Percentiles rank a stretch among this genome's conserved stretches.
These are phyloP conservation scores for Pyrenophora seminiperda DNA, from an alignment of 2,329 filamentous ascomycete genomes.

Conservation along the genomic window DNA sequence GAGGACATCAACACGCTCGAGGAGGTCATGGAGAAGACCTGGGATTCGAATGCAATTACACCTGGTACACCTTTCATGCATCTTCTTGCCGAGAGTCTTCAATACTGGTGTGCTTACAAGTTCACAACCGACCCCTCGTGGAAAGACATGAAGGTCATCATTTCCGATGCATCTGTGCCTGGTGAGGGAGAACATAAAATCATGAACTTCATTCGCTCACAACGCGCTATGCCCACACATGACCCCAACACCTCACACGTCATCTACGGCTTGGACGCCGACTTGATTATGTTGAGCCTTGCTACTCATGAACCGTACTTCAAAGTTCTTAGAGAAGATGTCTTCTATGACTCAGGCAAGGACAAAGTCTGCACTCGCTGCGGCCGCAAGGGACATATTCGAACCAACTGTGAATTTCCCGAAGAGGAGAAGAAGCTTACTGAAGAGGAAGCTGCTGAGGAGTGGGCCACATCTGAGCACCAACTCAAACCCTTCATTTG, in stretches of 20 bases:
- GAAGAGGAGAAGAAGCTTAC: conserved; percentile 68
- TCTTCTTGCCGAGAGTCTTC: conserved; percentile 83
- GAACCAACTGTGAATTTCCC: conserved; percentile 70
- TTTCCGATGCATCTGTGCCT: conserved; percentile 96
- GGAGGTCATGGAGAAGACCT: conserved; percentile 80
- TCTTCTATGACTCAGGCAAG: conserved; percentile 89
- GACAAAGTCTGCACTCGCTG: conserved; percentile 85
- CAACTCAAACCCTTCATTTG: conserved; percentile 94
- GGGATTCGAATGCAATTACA: conserved; percentile 87
- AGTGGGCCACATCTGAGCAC: conserved; percentile 37
- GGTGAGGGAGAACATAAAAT: conserved; percentile 99
- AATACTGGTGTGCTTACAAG: conserved; percentile 98
- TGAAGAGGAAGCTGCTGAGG: conserved; percentile 72
- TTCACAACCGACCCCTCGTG: conserved; percentile 95
- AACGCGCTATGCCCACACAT: conserved; percentile 86
- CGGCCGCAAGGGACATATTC: conserved; percentile 89
- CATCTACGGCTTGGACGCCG: conserved; percentile 96
- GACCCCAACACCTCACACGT: conserved; percentile 97
- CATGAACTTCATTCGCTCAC: conserved; percentile 96
- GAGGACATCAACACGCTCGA: conserved; percentile 65
- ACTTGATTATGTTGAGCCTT: conserved; percentile 97
- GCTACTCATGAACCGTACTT: conserved; percentile 98
- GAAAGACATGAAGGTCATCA: conserved; percentile 92
- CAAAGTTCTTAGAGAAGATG: conserved; percentile 92
- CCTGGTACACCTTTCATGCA: conserved; percentile 99